Evolutionary conservation across 164 flowering plant genomes (phyloP), one percentile per base, ranked within the genome.

Genomic region (Berberis vulgaris): DNA sequence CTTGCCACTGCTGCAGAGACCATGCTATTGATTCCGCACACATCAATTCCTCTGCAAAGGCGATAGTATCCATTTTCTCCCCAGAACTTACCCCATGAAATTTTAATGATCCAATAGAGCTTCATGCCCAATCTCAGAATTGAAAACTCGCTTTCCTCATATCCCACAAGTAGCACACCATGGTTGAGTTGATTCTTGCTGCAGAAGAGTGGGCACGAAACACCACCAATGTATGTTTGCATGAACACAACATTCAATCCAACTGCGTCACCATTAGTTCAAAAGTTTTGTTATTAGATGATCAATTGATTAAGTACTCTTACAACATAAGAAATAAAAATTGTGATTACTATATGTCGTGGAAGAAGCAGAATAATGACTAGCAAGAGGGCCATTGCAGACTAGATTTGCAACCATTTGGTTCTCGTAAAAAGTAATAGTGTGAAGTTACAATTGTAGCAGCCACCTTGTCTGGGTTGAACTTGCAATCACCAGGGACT

Each of bases 141-240:
- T 2, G 97, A 87, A 74, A 71, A 87, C 11, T 91, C 96, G 54
- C 73, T 77, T 0, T 73, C 71, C 0, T 86, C 86, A 49, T 88
- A 91, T 2, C 98, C 98, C 4, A 88, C 96, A 0, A 91, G 83
- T 3, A 87, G 70, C 10, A 87, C 96, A 0, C 96, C 98, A 52
- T 91, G 96, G 76, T 87, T 84, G 53, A 87, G 1, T 74, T 77
- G 61, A 47, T 45, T 80, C 82, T 81, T 89, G 46, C 80, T 71
- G 59, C 97, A 88, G 0, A 87, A 82, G 0, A 87, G 72, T 6
- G 96, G 97, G 45, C 97, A 91, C 0, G 97, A 91, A 1, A 91
- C 94, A 1, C 97, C 94, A 0, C 94, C 89, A 0, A 91, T 76
- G 79, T 91, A 91, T 0, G 96, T 91, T 74, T 88, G 97, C 97